phyloP scores from a whole-genome alignment of 768 basidiomycete genomes.

The Leccinum rimulosum region DNA sequence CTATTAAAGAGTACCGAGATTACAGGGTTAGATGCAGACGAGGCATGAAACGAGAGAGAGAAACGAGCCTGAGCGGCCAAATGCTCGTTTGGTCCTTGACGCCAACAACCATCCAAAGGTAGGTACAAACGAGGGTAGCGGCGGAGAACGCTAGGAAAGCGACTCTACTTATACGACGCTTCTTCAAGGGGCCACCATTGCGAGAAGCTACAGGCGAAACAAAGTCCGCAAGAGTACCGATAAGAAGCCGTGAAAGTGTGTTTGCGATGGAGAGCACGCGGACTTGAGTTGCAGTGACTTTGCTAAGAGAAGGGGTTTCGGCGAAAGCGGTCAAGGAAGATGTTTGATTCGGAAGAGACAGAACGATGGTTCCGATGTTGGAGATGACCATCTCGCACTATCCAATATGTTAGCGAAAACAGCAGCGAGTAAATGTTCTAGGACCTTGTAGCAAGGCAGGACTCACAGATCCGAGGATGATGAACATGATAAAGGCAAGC shows the following conservation, averaged over 20 bases:
- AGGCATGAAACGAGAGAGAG: background rate
- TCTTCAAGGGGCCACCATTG: conserved; percentile 36
- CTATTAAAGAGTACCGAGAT: conserved; percentile 33
- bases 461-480: conserved; percentile 70
- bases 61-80: conserved; percentile 68
- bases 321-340: conserved; percentile 6
- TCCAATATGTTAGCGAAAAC: background rate
- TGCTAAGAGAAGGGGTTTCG: conserved; percentile 27
- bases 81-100: conserved; percentile 49
- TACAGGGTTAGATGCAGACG: background rate
- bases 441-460: too few relatives aligned
- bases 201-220: conserved; percentile 60
- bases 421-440: background rate
- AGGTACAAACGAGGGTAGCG: conserved; percentile 47
- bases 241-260: conserved; percentile 63
- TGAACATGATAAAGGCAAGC: conserved; percentile 47
- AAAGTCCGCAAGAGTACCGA: conserved; percentile 71
- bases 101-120: conserved; percentile 52
- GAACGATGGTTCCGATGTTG: conserved; percentile 74
- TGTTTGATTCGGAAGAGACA: conserved; percentile 50
- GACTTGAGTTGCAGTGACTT: conserved; percentile 61
- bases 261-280: conserved; percentile 68
- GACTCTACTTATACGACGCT: conserved; percentile 59
- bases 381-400: conserved; percentile 82
- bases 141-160: conserved; percentile 55